Percentiles rank a stretch among this genome's conserved stretches.
Conservation (phyloP, 192 early-diverging fungal genomes). For the Backusella tuberculispora region DNA sequence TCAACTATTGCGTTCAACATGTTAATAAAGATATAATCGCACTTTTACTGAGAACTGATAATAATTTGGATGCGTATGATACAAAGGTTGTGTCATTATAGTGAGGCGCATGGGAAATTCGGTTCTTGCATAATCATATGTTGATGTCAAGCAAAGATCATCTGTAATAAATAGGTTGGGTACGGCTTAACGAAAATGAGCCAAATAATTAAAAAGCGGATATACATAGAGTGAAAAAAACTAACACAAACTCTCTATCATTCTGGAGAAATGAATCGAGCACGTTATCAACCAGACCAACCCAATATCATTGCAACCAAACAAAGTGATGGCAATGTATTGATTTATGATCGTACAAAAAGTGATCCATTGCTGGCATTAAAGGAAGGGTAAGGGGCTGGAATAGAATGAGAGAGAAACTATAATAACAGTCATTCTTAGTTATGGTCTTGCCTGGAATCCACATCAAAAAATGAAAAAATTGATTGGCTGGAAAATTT, state of each 20-base stretch:
- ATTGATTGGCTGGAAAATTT: too few species aligned
- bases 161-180: too few species aligned
- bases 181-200: too few species aligned
- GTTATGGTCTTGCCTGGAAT: slow-evolving; percentile 95
- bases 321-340: slow-evolving; percentile 86
- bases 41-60: neutral
- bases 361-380: slow-evolving; percentile 84
- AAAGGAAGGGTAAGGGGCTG: slow-evolving; percentile 78
- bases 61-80: neutral
- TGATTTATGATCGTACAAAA: slow-evolving; percentile 90
- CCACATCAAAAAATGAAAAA: too few species aligned
- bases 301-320: slow-evolving; percentile 96
- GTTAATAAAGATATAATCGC: neutral
- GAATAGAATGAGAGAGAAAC: neutral
- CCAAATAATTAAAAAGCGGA: neutral
- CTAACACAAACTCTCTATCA: slow-evolving; percentile 91
- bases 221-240: slow-evolving; percentile 58
- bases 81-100: slow-evolving; percentile 5
- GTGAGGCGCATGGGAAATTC: too few species aligned
- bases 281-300: slow-evolving; percentile 95
- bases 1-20: neutral
- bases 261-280: slow-evolving; percentile 96
- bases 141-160: too few species aligned
- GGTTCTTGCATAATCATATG: too few species aligned
- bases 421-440: slow-evolving; percentile 20